These are phyloP conservation scores for Penicillium sp. DNA, from an alignment of 2,329 filamentous ascomycete species.

Conservation along the genomic window DNA sequence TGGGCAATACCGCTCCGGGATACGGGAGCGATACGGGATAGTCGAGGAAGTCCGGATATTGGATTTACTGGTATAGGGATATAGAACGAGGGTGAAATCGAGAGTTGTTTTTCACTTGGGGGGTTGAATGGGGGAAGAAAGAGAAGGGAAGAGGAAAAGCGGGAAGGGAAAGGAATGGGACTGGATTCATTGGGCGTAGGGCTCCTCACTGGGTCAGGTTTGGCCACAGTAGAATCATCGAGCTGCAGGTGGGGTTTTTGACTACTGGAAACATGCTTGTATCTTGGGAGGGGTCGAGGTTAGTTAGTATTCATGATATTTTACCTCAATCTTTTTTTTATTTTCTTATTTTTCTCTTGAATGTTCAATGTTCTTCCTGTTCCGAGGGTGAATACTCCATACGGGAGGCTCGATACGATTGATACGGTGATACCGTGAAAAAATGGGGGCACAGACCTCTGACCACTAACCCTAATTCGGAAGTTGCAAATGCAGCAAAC, in stretches of 20 bases:
- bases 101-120: not conserved
- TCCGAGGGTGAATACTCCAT: not conserved
- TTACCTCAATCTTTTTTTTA: not conserved
- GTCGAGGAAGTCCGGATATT: not conserved
- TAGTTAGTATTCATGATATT: not conserved
- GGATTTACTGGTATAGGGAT: conserved; percentile 3
- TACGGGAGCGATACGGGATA: conserved; percentile 4
- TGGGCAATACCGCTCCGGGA: conserved; percentile 7
- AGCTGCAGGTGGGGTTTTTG: conserved; percentile 6
- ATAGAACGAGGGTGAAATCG: not conserved
- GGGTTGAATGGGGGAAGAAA: conserved; percentile 14
- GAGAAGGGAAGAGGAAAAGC: conserved; percentile 15
- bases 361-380: not conserved
- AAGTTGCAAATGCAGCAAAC: not conserved
- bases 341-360: not conserved
- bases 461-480: not conserved
- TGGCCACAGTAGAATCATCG: conserved; percentile 14
- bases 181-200: conserved; percentile 9
- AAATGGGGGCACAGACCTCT: not conserved
- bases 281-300: not conserved
- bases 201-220: conserved; percentile 12
- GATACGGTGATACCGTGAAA: conserved; percentile 1
- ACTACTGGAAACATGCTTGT: not conserved
- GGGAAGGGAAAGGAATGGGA: conserved; percentile 20
- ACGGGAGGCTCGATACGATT: not conserved